Evolutionary conservation across 2,329 filamentous ascomycete genomes (phyloP).

Genomic region (Teratosphaeria epicoccoides): DNA sequence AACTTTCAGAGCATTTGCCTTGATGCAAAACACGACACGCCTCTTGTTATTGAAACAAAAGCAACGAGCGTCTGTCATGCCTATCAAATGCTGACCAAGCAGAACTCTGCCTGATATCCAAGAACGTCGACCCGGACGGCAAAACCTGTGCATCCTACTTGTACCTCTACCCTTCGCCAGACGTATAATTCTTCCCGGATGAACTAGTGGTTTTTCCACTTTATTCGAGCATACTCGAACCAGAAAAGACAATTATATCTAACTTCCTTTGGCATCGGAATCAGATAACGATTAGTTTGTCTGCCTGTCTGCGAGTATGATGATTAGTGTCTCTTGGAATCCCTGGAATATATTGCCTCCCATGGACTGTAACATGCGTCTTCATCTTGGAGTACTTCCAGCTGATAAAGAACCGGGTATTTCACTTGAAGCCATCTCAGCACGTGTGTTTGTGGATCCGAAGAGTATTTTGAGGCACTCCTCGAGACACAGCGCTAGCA

Average conservation of each 20-base stretch:
- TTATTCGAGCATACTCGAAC: too few species aligned
- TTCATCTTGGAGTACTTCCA: background rate
- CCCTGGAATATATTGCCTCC: background rate
- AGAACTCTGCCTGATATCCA: too few species aligned
- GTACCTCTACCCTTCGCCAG: background rate
- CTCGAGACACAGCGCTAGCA: too few species aligned
- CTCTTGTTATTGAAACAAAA: too few species aligned
- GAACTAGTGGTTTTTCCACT: too few species aligned
- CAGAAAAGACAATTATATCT: too few species aligned
- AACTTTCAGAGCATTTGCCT: too few species aligned
- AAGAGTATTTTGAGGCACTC: too few species aligned
- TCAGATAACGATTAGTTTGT: background rate
- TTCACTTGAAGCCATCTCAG: background rate
- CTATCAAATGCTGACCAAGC: too few species aligned
- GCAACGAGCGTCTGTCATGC: too few species aligned
- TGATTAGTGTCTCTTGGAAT: background rate
- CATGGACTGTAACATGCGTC: background rate
- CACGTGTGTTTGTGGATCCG: background rate
- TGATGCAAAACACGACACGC: too few species aligned
- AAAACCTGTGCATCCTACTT: background rate
- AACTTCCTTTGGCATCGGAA: background rate
- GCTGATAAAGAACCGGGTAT: background rate
- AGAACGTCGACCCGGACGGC: background rate
- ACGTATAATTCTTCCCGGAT: too few species aligned
- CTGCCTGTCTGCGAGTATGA: background rate